These are phyloP conservation scores for Pseudonitzschia delicatissima DNA, from an alignment of 108 stramenopile genomes.

Conservation along the genomic window DNA sequence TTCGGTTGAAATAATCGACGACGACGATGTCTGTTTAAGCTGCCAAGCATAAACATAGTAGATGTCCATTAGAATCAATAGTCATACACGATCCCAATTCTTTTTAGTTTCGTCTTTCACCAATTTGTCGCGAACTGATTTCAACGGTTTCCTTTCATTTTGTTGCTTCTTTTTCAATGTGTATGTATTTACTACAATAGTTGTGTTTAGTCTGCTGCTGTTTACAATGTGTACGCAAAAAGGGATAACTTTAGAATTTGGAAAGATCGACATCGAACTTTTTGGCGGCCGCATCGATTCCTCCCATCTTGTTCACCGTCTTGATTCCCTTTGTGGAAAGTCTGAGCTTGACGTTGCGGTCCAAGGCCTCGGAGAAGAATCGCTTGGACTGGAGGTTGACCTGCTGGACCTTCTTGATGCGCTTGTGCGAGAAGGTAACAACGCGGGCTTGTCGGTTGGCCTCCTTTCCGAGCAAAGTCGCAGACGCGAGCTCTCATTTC, in stretches of 20 bases:
- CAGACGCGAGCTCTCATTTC: conserved; percentile 85
- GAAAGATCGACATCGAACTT: conserved; percentile 88
- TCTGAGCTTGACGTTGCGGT: conserved; percentile 78
- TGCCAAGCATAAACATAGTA: conserved; percentile 29
- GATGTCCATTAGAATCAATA: too few species aligned
- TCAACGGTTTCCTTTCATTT: too few species aligned
- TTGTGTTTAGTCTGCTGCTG: too few species aligned
- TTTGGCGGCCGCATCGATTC: conserved; percentile 89
- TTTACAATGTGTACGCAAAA: too few species aligned
- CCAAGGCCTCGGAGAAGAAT: conserved; percentile 83
- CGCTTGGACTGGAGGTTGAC: conserved; percentile 91
- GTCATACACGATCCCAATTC: conserved; percentile 4
- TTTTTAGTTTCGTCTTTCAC: too few species aligned
- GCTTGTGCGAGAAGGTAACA: conserved; percentile 92
- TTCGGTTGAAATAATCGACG: conserved; percentile 17
- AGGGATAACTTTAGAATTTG: conserved; percentile 77
- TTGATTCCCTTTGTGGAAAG: conserved; percentile 94
- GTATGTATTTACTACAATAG: too few species aligned
- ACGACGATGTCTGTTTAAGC: conserved; percentile 23
- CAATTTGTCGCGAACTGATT: too few species aligned
- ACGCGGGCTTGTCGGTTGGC: conserved; percentile 93
- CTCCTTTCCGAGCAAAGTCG: conserved; percentile 87
- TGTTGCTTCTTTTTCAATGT: too few species aligned
- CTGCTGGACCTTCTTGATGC: conserved; percentile 91
- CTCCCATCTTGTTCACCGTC: conserved; percentile 93